Conservation (phyloP, 768 basidiomycete species). For the Termitomyces titanicus region DNA sequence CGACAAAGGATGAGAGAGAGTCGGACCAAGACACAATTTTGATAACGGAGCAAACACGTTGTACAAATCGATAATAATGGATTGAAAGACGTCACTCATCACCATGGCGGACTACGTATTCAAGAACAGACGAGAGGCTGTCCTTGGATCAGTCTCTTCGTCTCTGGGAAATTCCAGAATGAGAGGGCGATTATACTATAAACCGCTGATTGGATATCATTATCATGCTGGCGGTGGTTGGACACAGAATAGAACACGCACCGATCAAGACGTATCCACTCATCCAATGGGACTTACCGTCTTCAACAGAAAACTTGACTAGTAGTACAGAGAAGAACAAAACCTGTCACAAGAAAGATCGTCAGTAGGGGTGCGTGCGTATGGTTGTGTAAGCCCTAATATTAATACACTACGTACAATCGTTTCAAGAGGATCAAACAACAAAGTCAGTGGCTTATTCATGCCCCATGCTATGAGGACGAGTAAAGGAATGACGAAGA, state of each 20-base stretch:
- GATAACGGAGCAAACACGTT: too few species aligned
- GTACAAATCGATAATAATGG: too few species aligned
- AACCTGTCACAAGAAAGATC: slow-evolving; percentile 16
- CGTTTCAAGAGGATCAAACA: not conserved
- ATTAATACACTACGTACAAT: not conserved
- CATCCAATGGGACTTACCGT: slow-evolving; percentile 48
- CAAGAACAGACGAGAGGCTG: not conserved
- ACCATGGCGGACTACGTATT: too few species aligned
- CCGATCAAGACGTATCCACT: slow-evolving; percentile 36
- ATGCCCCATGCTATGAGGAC: slow-evolving; percentile 29
- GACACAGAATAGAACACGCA: slow-evolving; percentile 14
- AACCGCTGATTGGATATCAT: slow-evolving; percentile 18
- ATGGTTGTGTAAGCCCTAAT: too few species aligned
- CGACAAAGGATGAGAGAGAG: too few species aligned
- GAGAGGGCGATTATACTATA: slow-evolving; percentile 33
- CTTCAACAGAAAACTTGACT: slow-evolving; percentile 42
- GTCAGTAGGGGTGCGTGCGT: not conserved
- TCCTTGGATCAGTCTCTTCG: slow-evolving; percentile 26
- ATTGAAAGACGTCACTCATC: too few species aligned
- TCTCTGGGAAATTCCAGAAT: slow-evolving; percentile 39
- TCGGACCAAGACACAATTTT: too few species aligned
- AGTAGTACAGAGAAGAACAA: slow-evolving; percentile 38
- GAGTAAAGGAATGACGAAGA: slow-evolving; percentile 38
- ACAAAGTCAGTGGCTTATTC: not conserved
- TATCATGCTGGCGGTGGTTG: not conserved